These are phyloP conservation scores for Candida pseudofarinosa DNA, from an alignment of 805 yeast genomes.

Conservation along the genomic window DNA sequence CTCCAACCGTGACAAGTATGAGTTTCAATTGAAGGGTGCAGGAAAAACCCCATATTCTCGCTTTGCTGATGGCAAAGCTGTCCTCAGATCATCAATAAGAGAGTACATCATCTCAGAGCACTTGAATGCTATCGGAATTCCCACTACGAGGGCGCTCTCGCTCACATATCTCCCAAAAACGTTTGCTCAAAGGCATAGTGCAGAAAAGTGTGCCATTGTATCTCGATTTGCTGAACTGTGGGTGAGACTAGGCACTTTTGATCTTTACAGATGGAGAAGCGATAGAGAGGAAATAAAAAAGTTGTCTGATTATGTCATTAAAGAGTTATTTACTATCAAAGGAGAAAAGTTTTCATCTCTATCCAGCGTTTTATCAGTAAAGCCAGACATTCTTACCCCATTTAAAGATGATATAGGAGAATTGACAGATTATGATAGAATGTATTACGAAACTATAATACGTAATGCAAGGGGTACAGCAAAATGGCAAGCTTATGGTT, in stretches of 20 bases:
- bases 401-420: conserved; percentile 24
- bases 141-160: conserved; percentile 80
- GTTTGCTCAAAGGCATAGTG: conserved; percentile 64
- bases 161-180: conserved; percentile 71
- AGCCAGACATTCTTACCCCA: conserved; percentile 15
- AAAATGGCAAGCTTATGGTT: conserved; percentile 87
- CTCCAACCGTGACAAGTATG: conserved; percentile 43
- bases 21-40: conserved; percentile 84
- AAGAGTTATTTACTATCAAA: conserved; percentile 49
- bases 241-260: conserved; percentile 88
- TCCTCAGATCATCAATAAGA: conserved; percentile 78
- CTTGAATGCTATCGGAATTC: conserved; percentile 74
- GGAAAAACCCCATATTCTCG: conserved; percentile 91
- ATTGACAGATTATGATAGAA: conserved; percentile 59
- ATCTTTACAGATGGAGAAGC: conserved; percentile 69
- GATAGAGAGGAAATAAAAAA: conserved; percentile 59
- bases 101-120: conserved; percentile 86
- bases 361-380: conserved; percentile 15
- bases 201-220: conserved; percentile 82
- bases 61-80: conserved; percentile 97
- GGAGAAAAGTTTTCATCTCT: conserved; percentile 28
- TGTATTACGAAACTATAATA: conserved; percentile 67
- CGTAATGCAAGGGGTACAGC: conserved; percentile 78
- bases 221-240: conserved; percentile 80
- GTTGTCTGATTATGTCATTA: conserved; percentile 70